phyloP scores from a whole-genome alignment of 2,329 filamentous ascomycete genomes.

The Akanthomyces lecanii region DNA sequence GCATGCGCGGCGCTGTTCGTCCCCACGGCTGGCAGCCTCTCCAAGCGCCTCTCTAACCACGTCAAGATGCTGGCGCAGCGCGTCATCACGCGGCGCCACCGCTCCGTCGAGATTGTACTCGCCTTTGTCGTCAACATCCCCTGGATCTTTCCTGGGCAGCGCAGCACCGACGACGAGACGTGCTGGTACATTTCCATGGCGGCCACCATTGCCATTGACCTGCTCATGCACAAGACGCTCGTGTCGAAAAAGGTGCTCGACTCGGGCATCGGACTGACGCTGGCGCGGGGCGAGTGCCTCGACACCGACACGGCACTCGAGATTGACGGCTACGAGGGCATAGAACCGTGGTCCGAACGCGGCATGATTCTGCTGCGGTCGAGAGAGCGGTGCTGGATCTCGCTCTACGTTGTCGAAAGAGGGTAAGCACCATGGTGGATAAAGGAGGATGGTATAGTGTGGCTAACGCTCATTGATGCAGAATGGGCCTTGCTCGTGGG shows the following conservation, averaged over 20 bases:
- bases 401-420: slow-evolving; percentile 67
- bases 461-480: slow-evolving; percentile 14
- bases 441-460: too few relatives aligned
- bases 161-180: slow-evolving; percentile 69
- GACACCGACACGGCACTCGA: slow-evolving; percentile 60
- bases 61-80: slow-evolving; percentile 58
- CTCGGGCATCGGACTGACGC: slow-evolving; percentile 39
- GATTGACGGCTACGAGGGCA: slow-evolving; percentile 63
- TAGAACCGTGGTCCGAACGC: slow-evolving; percentile 56
- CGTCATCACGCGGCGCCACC: slow-evolving; percentile 57
- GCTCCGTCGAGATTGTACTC: slow-evolving; percentile 69
- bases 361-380: slow-evolving; percentile 59
- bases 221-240: slow-evolving; percentile 67
- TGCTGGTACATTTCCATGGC: slow-evolving; percentile 68
- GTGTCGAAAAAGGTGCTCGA: slow-evolving; percentile 47
- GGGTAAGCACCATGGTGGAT: slow-evolving; percentile 42
- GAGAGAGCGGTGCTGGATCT: slow-evolving; percentile 66
- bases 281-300: slow-evolving; percentile 66
- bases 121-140: slow-evolving; percentile 73
- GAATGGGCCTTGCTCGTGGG: slow-evolving; percentile 65
- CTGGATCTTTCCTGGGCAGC: slow-evolving; percentile 66
- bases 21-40: slow-evolving; percentile 58
- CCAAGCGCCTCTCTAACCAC: slow-evolving; percentile 61
- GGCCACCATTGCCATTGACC: slow-evolving; percentile 62
- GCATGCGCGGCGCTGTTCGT: slow-evolving; percentile 65